phyloP scores from a whole-genome alignment of 2,329 filamentous ascomycete species.

The Grosmannia clavigera region DNA sequence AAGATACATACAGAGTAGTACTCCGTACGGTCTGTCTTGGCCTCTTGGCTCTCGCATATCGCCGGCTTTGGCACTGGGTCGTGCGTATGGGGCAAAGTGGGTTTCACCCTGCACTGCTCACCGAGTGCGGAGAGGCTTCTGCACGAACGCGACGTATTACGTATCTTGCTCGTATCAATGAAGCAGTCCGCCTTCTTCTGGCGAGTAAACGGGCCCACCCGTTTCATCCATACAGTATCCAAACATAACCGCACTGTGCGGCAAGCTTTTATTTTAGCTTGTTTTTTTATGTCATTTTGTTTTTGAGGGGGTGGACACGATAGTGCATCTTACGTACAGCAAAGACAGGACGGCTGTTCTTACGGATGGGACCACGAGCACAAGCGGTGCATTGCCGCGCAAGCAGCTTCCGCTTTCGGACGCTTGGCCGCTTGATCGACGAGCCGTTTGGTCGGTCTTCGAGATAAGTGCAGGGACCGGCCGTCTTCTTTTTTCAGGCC shows the following conservation, averaged over 20 bases:
- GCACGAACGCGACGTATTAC: background rate
- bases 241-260: no score
- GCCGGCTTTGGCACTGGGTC: background rate
- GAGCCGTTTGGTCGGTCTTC: background rate
- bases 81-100: background rate
- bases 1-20: background rate
- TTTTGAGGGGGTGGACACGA: background rate
- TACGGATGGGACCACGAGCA: no score
- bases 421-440: background rate
- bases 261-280: background rate
- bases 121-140: background rate
- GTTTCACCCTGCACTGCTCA: background rate
- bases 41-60: background rate
- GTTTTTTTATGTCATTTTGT: background rate
- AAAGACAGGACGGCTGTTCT: background rate
- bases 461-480: background rate
- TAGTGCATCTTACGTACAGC: background rate
- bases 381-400: background rate
- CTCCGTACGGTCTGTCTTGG: no score
- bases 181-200: no score
- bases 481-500: no score
- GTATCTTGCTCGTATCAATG: background rate
- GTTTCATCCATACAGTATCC: no score
- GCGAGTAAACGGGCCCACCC: no score
- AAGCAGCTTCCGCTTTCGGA: background rate